Percentiles rank a stretch among this genome's conserved stretches.
phyloP scores from a whole-genome alignment of 179 eudicot species.

The Sideroxylon spinosum region DNA sequence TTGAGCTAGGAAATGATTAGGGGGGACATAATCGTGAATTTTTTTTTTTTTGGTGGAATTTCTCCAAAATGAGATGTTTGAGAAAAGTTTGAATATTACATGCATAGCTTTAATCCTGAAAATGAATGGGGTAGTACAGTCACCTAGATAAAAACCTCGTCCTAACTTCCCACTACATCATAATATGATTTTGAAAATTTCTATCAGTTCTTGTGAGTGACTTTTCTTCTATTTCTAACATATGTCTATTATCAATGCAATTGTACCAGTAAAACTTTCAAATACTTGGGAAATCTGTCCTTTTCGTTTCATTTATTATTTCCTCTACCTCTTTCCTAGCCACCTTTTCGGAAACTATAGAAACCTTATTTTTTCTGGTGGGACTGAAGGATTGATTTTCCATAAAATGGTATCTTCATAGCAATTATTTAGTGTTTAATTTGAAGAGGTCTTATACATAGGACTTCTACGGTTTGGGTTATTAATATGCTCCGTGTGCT shows the following conservation, averaged over 20 bases:
- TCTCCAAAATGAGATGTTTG: too few relatives aligned
- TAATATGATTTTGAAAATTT: not conserved
- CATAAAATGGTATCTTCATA: not conserved
- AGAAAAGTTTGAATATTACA: too few relatives aligned
- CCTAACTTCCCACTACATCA: too few relatives aligned
- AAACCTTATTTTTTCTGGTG: not conserved
- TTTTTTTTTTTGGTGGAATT: too few relatives aligned
- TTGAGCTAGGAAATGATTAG: too few relatives aligned
- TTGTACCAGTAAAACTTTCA: not conserved
- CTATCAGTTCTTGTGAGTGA: not conserved
- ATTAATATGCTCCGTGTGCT: not conserved
- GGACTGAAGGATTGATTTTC: not conserved
- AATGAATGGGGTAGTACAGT: too few relatives aligned
- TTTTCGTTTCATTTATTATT: not conserved
- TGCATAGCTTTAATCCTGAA: too few relatives aligned
- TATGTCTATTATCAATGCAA: not conserved
- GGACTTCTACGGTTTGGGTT: not conserved
- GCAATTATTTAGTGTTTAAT: not conserved
- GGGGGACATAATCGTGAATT: too few relatives aligned
- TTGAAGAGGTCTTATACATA: not conserved
- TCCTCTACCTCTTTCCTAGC: not conserved
- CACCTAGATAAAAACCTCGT: too few relatives aligned
- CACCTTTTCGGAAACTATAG: not conserved
- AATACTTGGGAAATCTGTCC: conserved; percentile 3
- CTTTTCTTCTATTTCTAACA: not conserved